Base-by-base conservation (phyloP, 1,284 basidiomycete species). In the Ustilago xerochloae region DNA sequence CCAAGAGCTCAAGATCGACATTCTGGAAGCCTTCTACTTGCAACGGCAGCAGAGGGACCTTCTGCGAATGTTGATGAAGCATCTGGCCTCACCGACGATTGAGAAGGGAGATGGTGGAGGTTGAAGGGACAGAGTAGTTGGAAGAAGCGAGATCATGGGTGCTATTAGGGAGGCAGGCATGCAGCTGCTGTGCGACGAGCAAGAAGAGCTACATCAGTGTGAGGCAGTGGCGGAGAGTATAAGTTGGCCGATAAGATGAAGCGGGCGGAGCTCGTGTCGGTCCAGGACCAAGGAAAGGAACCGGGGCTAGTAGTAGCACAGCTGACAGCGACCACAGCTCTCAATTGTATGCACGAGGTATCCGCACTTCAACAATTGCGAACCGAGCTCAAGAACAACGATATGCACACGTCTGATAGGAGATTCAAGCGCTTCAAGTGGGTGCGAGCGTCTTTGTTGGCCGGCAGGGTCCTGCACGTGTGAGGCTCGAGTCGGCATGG, bases 1-100 rank as follows among this genome's bases (percentile, higher is more conserved):
- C 45, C n/a, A 48, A 24, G 20, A 53, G 43, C 16, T 36, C 49
- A 26, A 56, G 22, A 24, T 45, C 58, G 6, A 16, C 20, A 24
- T 45, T 30, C 16, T n/a, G 16, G 8, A 36, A 43, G 15, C 18
- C 38, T 12, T 56, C 57, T 38, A 26, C 57, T 35, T 62, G 65
- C 28, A 67, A 46, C 9, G 65, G 65, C 6, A 67, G 59, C 45
- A 67, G 55, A 52, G 65, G 65, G 7, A 67, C 32, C 55, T 67
- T 67, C 22, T 67, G 65, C 4, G 50, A 45, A 22, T 49, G 38
- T 35, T 38, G 35, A 16, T 49, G 49, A 26, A 36, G 38, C 59
- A 62, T 61, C 15, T 30, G 26, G 47, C 41, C 32, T 36, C 28
- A 16, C 18, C n/a, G 24, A 49, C 15, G 48, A 48, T 12, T 30